Evolutionary conservation across 345 rosid species (phyloP), one percentile per base, ranked within the genome.

Genomic region (Bruguiera sexangula): DNA sequence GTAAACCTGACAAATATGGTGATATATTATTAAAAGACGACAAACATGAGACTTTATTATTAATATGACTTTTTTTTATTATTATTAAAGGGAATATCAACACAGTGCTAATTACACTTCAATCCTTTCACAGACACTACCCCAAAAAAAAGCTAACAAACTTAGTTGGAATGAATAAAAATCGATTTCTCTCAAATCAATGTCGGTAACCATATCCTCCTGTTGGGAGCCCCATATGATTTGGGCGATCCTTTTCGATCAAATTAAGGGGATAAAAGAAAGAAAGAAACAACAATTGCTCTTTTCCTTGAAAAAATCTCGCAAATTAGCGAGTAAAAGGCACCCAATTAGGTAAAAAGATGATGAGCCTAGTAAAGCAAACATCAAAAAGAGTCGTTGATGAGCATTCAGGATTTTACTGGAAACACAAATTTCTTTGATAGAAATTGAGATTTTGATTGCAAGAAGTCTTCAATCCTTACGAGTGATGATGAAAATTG

Each of bases 111-210:
- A 34, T 34, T 34, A 34, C 37, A 34, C 9, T 20, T 5, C 27
- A 36, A 39, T 24, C n/a, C 20, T 18, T 22, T 16, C 20, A 15
- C 56, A 31, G 18, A 31, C 32, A 29, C 18, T 34, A 22, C 39
- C 31, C 31, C 8, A 37, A 20, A 53, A 66, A 52, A 34, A 16
- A 61, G 37, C 10, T 51, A 55, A 46, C 58, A 15, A 24, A 67
- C 78, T 30, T 73, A 34, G 9, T 34, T 34, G 98, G 75, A 93
- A 93, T 22, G 97, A 93, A 76, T 93, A 91, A 2, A 93, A 87
- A 62, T 93, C 98, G 19, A 93, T 93, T 81, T 93, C 97, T 81
- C 98, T 85, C 71, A 93, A 79, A 65, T 93, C 90, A 36, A 69
- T 79, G 2, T 91, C 88, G 0, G 86, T 80, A 52, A 91, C 62